Percentiles rank a stretch among this genome's conserved stretches.
Evolutionary conservation across 2,329 filamentous ascomycete genomes (phyloP).

Genomic region (Pestalotiopsis sp.): DNA sequence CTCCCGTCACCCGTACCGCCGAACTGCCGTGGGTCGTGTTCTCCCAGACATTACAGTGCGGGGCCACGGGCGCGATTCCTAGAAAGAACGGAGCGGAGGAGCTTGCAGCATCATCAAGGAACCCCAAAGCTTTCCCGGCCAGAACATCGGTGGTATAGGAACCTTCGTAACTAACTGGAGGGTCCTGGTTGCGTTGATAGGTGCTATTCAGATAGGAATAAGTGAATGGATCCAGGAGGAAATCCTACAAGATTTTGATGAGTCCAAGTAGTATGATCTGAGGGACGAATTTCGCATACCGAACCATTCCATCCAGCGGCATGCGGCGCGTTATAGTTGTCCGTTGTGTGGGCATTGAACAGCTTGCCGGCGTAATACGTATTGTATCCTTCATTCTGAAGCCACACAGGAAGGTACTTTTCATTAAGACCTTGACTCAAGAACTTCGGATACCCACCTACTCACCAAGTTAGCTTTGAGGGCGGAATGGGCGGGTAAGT

Average conservation of each 20-base stretch:
- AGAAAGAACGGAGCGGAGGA: slow-evolving; percentile 61
- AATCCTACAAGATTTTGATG: slow-evolving; percentile 21
- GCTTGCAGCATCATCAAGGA: slow-evolving; percentile 34
- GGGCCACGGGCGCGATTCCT: slow-evolving; percentile 60
- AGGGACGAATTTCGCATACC: too few relatives aligned
- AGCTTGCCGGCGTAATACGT: slow-evolving; percentile 63
- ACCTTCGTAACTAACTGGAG: slow-evolving; percentile 57
- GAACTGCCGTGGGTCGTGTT: neutral
- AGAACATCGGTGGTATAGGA: slow-evolving; percentile 59
- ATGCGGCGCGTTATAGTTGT: slow-evolving; percentile 45
- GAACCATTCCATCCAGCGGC: slow-evolving; percentile 43
- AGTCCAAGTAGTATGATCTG: too few relatives aligned
- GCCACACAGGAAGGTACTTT: slow-evolving; percentile 59
- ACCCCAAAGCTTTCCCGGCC: slow-evolving; percentile 37
- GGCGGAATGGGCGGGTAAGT: too few relatives aligned
- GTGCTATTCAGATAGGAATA: slow-evolving; percentile 66
- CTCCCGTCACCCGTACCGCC: slow-evolving; percentile 42
- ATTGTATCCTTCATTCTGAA: slow-evolving; percentile 58
- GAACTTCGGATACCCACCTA: slow-evolving; percentile 55
- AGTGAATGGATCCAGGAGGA: slow-evolving; percentile 63
- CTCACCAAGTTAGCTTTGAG: neutral
- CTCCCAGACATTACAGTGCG: slow-evolving; percentile 47
- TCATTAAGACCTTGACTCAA: slow-evolving; percentile 55
- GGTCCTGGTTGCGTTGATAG: slow-evolving; percentile 58
- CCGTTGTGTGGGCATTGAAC: slow-evolving; percentile 51